Conservation (phyloP, 2,329 filamentous ascomycete species). For the Claviceps sp. region DNA sequence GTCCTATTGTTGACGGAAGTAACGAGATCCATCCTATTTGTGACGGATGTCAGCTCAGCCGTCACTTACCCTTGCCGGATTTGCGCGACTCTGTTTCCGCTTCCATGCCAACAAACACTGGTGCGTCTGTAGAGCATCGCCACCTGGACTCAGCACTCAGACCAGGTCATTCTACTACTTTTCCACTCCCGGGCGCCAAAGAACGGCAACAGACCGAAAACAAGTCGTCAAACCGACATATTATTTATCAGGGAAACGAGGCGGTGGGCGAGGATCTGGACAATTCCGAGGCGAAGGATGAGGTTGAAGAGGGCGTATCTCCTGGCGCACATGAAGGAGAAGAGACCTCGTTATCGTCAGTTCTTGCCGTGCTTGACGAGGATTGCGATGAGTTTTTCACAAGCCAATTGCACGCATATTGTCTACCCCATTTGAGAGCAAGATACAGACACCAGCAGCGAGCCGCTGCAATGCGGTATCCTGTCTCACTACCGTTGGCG, state of each 20-base stretch:
- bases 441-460: neutral
- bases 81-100: neutral
- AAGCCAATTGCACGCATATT: neutral
- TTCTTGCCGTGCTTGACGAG: neutral
- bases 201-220: neutral
- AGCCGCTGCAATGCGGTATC: neutral
- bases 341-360: neutral
- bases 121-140: too few species aligned
- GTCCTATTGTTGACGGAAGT: too few species aligned
- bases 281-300: too few species aligned
- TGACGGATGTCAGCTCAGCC: too few species aligned
- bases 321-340: neutral
- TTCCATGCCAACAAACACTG: neutral
- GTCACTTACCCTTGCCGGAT: neutral
- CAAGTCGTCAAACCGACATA: neutral
- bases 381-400: neutral
- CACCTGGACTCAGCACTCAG: too few species aligned
- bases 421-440: neutral
- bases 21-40: too few species aligned
- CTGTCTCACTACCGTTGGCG: neutral
- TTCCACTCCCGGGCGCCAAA: neutral
- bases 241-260: neutral
- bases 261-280: too few species aligned
- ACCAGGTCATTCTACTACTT: too few species aligned
- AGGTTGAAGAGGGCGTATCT: neutral